These are phyloP conservation scores for Phyllachora maydis DNA, from an alignment of 2,329 filamentous ascomycete species.

Conservation along the genomic window DNA sequence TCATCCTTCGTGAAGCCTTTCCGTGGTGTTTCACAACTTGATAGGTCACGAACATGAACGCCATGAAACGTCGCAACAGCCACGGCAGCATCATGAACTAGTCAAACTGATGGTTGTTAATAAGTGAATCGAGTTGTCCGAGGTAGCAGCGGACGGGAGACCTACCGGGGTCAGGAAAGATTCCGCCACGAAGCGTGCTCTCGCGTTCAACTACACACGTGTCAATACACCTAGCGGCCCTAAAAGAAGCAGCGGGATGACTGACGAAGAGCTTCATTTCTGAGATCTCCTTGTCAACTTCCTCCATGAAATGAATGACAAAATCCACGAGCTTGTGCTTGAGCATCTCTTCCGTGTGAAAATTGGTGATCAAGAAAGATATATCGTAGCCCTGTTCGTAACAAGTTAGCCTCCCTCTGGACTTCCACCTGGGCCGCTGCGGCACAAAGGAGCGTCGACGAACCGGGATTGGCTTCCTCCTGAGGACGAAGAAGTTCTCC, in stretches of 20 bases:
- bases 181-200: constrained; percentile 93
- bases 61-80: too few species aligned
- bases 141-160: not conserved
- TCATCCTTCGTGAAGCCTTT: too few species aligned
- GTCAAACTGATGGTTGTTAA: constrained; percentile 9
- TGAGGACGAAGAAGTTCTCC: constrained; percentile 89
- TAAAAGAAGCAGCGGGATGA: constrained; percentile 5
- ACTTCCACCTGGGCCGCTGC: too few species aligned
- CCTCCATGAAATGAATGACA: constrained; percentile 98
- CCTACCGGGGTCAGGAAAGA: constrained; percentile 73
- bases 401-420: too few species aligned
- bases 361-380: constrained; percentile 95
- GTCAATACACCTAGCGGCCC: constrained; percentile 3
- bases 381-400: constrained; percentile 92
- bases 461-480: constrained; percentile 89
- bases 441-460: too few species aligned
- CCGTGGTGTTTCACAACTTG: too few species aligned
- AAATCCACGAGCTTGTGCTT: constrained; percentile 99
- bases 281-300: constrained; percentile 98
- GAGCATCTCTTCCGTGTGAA: constrained; percentile 95
- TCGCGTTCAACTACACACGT: constrained; percentile 58
- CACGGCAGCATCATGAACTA: too few species aligned
- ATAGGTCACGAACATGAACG: too few species aligned
- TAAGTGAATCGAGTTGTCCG: not conserved
- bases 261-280: constrained; percentile 99